A percentile compares a stretch with the other conserved stretches of the same genome.
These are phyloP conservation scores for Fusarium anthophilum DNA, from an alignment of 2,329 filamentous ascomycete species.

Conservation along the genomic window DNA sequence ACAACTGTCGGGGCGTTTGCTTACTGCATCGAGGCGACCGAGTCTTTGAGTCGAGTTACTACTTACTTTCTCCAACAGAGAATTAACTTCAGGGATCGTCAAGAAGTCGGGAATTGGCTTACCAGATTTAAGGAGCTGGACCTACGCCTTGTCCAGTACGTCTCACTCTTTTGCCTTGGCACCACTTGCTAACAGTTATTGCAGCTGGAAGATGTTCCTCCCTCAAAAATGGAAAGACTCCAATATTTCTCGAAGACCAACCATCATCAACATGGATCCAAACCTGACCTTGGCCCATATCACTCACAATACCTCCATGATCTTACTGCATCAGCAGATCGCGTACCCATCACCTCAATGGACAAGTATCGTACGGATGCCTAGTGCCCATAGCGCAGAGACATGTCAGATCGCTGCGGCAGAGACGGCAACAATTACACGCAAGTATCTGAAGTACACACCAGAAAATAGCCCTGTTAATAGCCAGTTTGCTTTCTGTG, in stretches of 20 bases:
- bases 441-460: conserved; percentile 56
- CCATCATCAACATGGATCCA: conserved; percentile 53
- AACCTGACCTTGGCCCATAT: conserved; percentile 60
- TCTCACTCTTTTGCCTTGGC: accelerated
- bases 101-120: conserved; percentile 55
- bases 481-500: conserved; percentile 56
- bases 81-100: conserved; percentile 51
- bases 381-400: conserved; percentile 57
- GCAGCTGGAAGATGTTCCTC: conserved; percentile 49
- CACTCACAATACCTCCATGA: conserved; percentile 61
- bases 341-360: conserved; percentile 52
- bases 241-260: conserved; percentile 40
- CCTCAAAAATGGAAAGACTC: conserved; percentile 48
- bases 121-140: conserved; percentile 60
- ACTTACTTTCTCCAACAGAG: conserved; percentile 57
- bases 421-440: conserved; percentile 56
- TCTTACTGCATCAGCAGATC: conserved; percentile 59
- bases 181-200: accelerated
- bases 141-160: conserved; percentile 54
- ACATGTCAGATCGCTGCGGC: conserved; percentile 58
- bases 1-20: conserved; percentile 57
- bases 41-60: conserved; percentile 56
- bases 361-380: conserved; percentile 44
- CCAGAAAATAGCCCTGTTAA: conserved; percentile 28
- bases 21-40: conserved; percentile 58